These are phyloP conservation scores for Mycosarcoma maydis DNA, from an alignment of 1,284 basidiomycete genomes.

Conservation along the genomic window DNA sequence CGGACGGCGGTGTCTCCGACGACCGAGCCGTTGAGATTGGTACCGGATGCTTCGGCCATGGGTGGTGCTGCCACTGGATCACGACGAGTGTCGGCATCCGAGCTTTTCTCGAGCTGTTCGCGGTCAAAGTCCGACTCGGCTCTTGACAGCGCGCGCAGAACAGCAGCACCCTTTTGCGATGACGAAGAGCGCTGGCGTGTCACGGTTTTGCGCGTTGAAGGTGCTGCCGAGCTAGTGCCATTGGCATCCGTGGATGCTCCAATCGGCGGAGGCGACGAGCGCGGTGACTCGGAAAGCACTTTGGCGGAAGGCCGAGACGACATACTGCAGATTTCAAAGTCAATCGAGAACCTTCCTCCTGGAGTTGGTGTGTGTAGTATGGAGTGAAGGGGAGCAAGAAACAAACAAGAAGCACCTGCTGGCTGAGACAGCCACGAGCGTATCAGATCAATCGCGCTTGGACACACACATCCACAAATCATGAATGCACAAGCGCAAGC, in stretches of 20 bases:
- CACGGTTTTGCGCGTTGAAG: slow-evolving; percentile 10
- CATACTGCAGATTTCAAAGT: too few species aligned
- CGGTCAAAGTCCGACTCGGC: slow-evolving; percentile 54
- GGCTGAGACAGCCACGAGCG: too few species aligned
- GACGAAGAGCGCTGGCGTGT: slow-evolving; percentile 57
- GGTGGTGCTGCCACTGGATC: slow-evolving; percentile 15
- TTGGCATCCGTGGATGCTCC: not conserved
- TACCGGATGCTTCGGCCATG: not conserved
- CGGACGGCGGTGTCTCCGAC: slow-evolving; percentile 10
- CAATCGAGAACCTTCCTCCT: too few species aligned
- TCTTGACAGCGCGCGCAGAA: slow-evolving; percentile 58
- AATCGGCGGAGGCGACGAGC: slow-evolving; percentile 30
- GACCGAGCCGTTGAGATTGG: slow-evolving; percentile 1
- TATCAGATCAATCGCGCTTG: too few species aligned
- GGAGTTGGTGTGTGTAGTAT: too few species aligned
- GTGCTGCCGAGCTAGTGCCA: slow-evolving; percentile 4
- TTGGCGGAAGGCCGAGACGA: slow-evolving; percentile 20
- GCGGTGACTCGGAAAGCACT: slow-evolving; percentile 31
- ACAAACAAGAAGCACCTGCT: too few species aligned
- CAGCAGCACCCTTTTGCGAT: slow-evolving; percentile 62
- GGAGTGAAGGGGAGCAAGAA: too few species aligned
- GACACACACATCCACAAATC: too few species aligned
- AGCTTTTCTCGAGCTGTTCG: slow-evolving; percentile 30
- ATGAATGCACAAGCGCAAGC: too few species aligned
- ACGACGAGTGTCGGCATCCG: slow-evolving; percentile 2